Base-by-base conservation (phyloP, 2,329 filamentous ascomycete species). In the Scedosporium apiospermum region DNA sequence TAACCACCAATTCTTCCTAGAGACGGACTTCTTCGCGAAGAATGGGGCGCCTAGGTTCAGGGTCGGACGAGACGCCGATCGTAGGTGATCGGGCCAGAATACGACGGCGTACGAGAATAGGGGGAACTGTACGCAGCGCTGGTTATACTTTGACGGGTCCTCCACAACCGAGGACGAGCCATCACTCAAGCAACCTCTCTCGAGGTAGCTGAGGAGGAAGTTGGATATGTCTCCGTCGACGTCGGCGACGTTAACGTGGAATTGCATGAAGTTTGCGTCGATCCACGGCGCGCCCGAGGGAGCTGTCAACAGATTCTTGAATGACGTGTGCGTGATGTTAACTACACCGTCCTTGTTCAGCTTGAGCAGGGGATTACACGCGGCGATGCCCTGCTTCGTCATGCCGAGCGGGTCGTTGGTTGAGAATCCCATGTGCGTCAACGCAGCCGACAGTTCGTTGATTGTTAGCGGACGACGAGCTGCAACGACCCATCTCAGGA, bases 1-100 rank as follows among this genome's bases (percentile, higher is more conserved):
- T 4, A 44, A n/a, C 57, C 57, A 59, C 57, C 57, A 59, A n/a
- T 59, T 42, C 57, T 59, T 59, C 9, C 57, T 30, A 14, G 26
- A 23, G 57, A 10, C 16, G 5, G 57, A 59, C 12, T 42, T 42
- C 18, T 42, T 41, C 9, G 34, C 34, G 27, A 59, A 59, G 42
- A 59, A 59, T 3, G 57, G 57, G 7, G 30, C 34, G 57, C 18
- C 30, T 3, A 59, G 57, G 57, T 59, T 27, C n/a, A 59, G 7
- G 18, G 18, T 10, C 12, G 57, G 57, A 5, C 42, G 57, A 6
- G 57, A 59, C 9, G 57, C 57, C 6, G 42, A 27, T 21, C 57
- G 57, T 3, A 44, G 18, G n/a, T 59, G 57, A 23, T 59, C 57
- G 6, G 57, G 38, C 57, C 57, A 59, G 34, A 44, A 59, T 23